phyloP scores from a whole-genome alignment of 345 rosid species.

The Brassica napus region Da-Ae NC_063438.1:7208501-7209000 shows the following conservation, averaged over 20 bases:
- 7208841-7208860: constrained; percentile 27
- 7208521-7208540: too few relatives aligned
- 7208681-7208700: constrained; percentile 31
- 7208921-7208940: background rate
- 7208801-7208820: background rate
- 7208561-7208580: too few relatives aligned
- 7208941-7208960: constrained; percentile 16
- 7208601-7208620: too few relatives aligned
- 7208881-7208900: constrained; percentile 15
- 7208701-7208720: constrained; percentile 29
- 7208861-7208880: constrained; percentile 15
- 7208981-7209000: background rate
- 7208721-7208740: constrained; percentile 23
- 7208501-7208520: too few relatives aligned
- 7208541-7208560: too few relatives aligned
- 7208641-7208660: too few relatives aligned
- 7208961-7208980: background rate
- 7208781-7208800: background rate
- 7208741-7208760: constrained; percentile 18
- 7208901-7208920: constrained; percentile 4
- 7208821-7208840: background rate
- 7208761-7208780: too few relatives aligned
- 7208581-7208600: too few relatives aligned
- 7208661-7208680: background rate
- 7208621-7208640: too few relatives aligned